phyloP scores from a whole-genome alignment of 345 rosid genomes.

The Camelina hispida region DNA sequence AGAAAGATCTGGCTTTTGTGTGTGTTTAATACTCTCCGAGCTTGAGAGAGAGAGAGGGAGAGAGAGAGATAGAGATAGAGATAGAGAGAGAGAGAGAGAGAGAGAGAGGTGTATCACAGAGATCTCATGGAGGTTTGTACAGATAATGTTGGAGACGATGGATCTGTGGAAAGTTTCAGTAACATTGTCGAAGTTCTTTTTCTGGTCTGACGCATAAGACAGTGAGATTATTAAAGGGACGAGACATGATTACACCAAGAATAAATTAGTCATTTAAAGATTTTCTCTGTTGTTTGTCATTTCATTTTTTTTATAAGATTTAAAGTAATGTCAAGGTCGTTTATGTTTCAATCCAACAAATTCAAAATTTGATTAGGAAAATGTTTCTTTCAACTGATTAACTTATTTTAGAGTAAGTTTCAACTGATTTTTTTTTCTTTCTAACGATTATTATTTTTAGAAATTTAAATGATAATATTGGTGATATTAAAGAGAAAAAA shows the following conservation, averaged over 20 bases:
- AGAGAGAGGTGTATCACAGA: conserved; percentile 19
- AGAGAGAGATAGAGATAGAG: neutral
- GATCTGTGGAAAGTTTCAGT: conserved; percentile 37
- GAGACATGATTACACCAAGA: conserved; percentile 37
- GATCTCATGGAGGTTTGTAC: conserved; percentile 26
- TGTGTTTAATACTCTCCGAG: neutral
- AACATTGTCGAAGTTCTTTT: conserved; percentile 21
- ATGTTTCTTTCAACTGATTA: neutral
- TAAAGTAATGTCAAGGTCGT: neutral
- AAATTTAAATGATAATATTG: neutral
- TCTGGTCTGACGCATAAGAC: conserved; percentile 32
- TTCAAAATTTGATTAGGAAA: neutral
- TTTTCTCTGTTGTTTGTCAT: conserved; percentile 15
- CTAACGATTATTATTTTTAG: neutral
- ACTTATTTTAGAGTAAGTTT: neutral
- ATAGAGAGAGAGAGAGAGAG: neutral
- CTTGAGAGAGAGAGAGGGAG: neutral
- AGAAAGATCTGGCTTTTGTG: conserved; percentile 14
- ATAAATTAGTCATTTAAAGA: conserved; percentile 14
- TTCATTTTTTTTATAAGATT: neutral
- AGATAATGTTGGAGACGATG: conserved; percentile 22
- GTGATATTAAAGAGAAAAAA: too few relatives aligned
- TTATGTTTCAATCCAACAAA: neutral
- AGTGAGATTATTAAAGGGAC: conserved; percentile 39
- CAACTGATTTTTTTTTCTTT: neutral